phyloP scores from a whole-genome alignment of 73 alveolate species.

The Symbiodinium pilosum region DNA sequence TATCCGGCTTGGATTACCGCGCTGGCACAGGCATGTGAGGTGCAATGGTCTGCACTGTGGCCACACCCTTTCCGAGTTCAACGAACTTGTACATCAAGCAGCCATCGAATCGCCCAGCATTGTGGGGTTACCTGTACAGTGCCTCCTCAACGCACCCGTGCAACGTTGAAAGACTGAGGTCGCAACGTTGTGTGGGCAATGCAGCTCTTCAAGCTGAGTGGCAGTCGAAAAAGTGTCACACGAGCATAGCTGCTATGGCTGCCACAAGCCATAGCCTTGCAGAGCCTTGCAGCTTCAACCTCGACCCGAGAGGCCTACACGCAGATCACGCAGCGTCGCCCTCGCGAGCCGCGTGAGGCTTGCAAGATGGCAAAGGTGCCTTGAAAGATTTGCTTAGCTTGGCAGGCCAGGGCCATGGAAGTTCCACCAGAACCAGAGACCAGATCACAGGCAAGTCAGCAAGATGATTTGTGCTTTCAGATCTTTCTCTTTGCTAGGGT shows the following conservation, averaged over 20 bases:
- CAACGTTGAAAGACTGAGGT: background rate
- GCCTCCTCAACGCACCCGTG: too few species aligned
- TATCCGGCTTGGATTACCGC: background rate
- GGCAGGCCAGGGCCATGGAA: background rate
- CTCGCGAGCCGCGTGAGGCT: background rate
- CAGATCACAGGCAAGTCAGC: background rate
- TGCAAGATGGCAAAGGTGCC: background rate
- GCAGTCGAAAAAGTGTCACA: too few species aligned
- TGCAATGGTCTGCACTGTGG: background rate
- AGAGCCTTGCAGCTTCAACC: background rate
- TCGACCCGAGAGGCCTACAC: too few species aligned
- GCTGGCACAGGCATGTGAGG: background rate
- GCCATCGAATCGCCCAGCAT: too few species aligned
- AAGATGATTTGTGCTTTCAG: background rate
- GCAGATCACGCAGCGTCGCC: conserved; percentile 12
- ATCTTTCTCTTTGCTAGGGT: too few species aligned
- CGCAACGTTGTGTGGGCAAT: background rate
- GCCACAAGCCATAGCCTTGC: background rate
- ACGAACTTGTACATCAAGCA: too few species aligned
- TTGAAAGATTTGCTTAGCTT: background rate
- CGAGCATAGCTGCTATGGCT: too few species aligned
- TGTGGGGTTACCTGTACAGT: background rate
- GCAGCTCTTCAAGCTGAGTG: background rate
- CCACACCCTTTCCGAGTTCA: too few species aligned
- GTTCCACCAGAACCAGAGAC: background rate